Base-by-base conservation (phyloP, 805 yeast species). In the Metschnikowia hibisci region DNA sequence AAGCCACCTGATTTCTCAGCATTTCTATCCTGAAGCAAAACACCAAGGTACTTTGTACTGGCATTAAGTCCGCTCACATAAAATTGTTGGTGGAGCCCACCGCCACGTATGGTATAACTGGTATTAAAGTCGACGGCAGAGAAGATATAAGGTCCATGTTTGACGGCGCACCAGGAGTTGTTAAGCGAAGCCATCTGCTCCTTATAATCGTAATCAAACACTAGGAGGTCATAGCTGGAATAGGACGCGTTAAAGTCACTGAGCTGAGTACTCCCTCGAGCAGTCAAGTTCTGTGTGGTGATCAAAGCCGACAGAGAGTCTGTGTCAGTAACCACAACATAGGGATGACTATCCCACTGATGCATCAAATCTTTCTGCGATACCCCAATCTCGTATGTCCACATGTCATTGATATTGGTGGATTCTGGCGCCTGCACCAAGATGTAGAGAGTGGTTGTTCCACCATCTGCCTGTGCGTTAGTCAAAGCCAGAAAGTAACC, bases 111-210 rank as follows among this genome's bases (percentile, higher is more conserved):
- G 0, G 84, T 74, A 40, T 69, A 66, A 15, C 67, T 56, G 8
- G 65, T 55, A 6, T 59, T 54, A 39, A 66, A 57, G 6, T 61
- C 43, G 13, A 39, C 9, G 12, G 58, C 44, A 2, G 52, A 41
- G 15, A 60, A 32, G 16, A 68, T 54, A 5, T 64, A 67, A 13
- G 77, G 80, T 3, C 82, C 84, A 39, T 71, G 71, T 37, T 73
- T 62, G 6, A 87, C 64, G 0, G 95, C 96, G 62, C 93, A 84
- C 76, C 86, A 78, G 38, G 91, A 82, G 47, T 66, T 64, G 38
- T 73, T 70, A 39, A 84, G 56, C 2, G 60, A 61, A 1, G 48
- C 48, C 39, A 75, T 67, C 43, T 66, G 56, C 42, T 64, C 55
- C 7, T 57, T 52, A 29, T 68, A 63, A 3, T 64, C 69, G 35